These are phyloP conservation scores for Beauveria rudraprayagi DNA, from an alignment of 2,329 filamentous ascomycete species.

Conservation along the genomic window DNA sequence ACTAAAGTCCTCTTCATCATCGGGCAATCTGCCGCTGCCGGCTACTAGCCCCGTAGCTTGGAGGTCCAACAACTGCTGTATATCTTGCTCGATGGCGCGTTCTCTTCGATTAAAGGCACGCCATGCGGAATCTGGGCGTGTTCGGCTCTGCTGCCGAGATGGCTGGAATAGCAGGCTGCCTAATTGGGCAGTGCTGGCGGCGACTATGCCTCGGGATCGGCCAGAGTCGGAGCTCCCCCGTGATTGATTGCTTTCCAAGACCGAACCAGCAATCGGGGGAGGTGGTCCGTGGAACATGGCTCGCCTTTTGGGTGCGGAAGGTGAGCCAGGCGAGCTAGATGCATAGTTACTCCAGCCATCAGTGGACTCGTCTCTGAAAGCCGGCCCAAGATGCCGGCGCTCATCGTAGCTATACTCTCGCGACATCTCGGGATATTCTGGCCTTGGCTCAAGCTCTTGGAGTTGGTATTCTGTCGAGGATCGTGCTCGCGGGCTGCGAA, in stretches of 20 bases:
- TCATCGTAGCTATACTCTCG: neutral
- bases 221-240: constrained; percentile 13
- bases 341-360: constrained; percentile 16
- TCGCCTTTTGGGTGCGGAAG: constrained; percentile 24
- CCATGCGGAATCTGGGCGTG: constrained; percentile 37
- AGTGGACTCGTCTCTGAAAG: constrained; percentile 13
- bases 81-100: constrained; percentile 35
- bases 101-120: constrained; percentile 38
- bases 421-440: constrained; percentile 16
- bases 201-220: constrained; percentile 15
- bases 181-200: constrained; percentile 15
- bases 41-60: constrained; percentile 38
- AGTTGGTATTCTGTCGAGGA: constrained; percentile 29
- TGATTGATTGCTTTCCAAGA: constrained; percentile 22
- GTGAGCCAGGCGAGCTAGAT: constrained; percentile 23
- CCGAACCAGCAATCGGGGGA: constrained; percentile 40
- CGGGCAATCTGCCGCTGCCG: constrained; percentile 23
- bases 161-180: constrained; percentile 33
- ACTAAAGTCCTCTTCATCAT: constrained; percentile 26
- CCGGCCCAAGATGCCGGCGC: constrained; percentile 9
- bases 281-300: constrained; percentile 41
- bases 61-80: constrained; percentile 40
- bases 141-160: constrained; percentile 18
- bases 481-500: constrained; percentile 19
- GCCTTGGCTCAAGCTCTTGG: constrained; percentile 31